phyloP scores from a whole-genome alignment of 352 stramenopile genomes.

The Pythium sukuiense region DNA sequence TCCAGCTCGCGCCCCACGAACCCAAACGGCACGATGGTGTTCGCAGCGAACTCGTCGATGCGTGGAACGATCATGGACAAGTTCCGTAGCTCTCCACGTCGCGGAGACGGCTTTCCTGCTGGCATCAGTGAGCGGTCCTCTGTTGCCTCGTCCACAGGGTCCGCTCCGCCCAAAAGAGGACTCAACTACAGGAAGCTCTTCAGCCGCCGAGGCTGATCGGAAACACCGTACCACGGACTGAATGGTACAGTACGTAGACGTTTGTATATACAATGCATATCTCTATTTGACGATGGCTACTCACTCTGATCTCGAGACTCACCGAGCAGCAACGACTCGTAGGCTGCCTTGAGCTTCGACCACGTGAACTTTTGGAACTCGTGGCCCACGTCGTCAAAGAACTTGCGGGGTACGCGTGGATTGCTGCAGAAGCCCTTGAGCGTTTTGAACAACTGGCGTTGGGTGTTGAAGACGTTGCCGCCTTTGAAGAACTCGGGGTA shows the following conservation, averaged over 20 bases:
- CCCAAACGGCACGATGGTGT: constrained; percentile 13
- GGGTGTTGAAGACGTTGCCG: constrained; percentile 42
- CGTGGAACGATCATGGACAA: constrained; percentile 34
- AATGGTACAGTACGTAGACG: constrained; percentile 5
- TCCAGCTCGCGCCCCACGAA: constrained; percentile 8
- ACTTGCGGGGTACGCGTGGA: constrained; percentile 25
- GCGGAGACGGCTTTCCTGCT: background rate
- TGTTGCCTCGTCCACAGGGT: constrained; percentile 10
- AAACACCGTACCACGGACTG: background rate
- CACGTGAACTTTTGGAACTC: constrained; percentile 38
- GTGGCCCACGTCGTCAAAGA: constrained; percentile 11
- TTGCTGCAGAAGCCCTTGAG: constrained; percentile 42
- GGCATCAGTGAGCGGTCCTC: constrained; percentile 8
- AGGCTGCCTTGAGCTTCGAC: constrained; percentile 28
- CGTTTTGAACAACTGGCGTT: constrained; percentile 47
- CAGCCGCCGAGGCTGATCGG: constrained; percentile 14
- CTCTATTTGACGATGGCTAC: background rate
- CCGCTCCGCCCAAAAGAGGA: constrained; percentile 8
- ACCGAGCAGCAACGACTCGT: constrained; percentile 24
- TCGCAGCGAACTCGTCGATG: constrained; percentile 22
- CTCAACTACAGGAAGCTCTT: constrained; percentile 32
- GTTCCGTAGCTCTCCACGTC: constrained; percentile 22
- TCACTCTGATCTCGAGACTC: background rate
- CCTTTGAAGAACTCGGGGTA: constrained; percentile 48
- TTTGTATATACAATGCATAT: constrained; percentile 10